These are phyloP conservation scores for Eutrema salsugineum DNA, from an alignment of 441 rosid genomes.

Conservation along the genomic window DNA sequence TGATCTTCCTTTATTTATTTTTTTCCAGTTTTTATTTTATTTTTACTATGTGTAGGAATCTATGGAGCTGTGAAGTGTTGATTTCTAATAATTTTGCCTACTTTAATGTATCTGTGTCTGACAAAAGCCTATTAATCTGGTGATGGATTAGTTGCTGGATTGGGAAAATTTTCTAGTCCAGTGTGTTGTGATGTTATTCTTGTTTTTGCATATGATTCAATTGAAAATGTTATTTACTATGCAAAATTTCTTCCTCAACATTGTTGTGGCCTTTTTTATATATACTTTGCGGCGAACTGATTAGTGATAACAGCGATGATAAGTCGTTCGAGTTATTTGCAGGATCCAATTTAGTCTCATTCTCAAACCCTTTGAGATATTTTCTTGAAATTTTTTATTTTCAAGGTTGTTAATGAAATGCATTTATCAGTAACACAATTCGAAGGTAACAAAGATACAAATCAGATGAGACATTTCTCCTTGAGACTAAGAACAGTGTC, in stretches of 20 bases:
- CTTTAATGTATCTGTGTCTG: neutral
- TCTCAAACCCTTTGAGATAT: neutral
- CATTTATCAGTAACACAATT: neutral
- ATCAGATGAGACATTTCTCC: constrained; percentile 33
- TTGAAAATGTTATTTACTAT: neutral
- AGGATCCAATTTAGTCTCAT: no score
- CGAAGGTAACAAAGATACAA: no score
- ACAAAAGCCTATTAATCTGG: neutral
- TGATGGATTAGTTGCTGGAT: neutral
- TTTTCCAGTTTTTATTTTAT: neutral
- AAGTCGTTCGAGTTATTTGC: no score
- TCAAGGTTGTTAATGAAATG: neutral
- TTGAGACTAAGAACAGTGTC: constrained; percentile 58
- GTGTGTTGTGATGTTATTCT: neutral
- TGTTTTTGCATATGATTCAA: neutral
- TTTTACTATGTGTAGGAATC: constrained; percentile 7
- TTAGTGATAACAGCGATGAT: no score
- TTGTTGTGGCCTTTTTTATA: no score
- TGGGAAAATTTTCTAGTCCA: neutral
- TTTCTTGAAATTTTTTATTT: no score
- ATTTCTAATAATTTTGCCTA: neutral
- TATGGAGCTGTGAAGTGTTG: constrained; percentile 10
- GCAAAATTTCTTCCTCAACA: no score
- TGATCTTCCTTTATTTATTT: neutral
- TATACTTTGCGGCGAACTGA: no score